Evolutionary conservation across 192 early-diverging fungal genomes (phyloP).

Genomic region (Chytriomyces sp.): DNA sequence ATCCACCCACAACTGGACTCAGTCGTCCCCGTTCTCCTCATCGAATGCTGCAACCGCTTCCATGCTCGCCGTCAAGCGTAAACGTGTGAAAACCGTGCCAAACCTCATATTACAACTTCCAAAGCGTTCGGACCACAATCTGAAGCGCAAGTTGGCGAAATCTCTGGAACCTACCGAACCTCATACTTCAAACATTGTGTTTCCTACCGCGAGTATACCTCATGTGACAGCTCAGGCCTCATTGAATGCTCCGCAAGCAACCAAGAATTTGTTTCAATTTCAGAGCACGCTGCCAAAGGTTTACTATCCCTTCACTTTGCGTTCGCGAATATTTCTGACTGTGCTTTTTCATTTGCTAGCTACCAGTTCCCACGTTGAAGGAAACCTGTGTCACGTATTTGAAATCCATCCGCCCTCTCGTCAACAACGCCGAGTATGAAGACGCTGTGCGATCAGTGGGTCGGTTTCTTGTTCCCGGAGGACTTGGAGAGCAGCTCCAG

Average conservation of each 20-base stretch:
- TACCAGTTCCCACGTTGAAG: conserved; percentile 84
- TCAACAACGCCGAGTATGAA: conserved; percentile 69
- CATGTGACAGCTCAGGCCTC: neutral
- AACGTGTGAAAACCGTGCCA: neutral
- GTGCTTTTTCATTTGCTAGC: conserved; percentile 37
- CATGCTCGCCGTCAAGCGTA: too few species aligned
- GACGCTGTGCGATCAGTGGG: conserved; percentile 66
- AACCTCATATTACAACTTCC: neutral
- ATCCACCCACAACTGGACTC: too few species aligned
- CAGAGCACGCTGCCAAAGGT: conserved; percentile 9
- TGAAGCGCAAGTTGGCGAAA: too few species aligned
- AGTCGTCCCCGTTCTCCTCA: too few species aligned
- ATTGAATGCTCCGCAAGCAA: neutral
- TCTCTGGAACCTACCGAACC: too few species aligned
- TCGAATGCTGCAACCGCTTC: too few species aligned
- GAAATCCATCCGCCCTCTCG: conserved; percentile 73
- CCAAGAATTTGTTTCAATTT: conserved; percentile 10
- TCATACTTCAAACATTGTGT: too few species aligned
- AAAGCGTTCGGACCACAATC: neutral
- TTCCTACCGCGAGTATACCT: too few species aligned
- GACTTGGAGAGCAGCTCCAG: conserved; percentile 81
- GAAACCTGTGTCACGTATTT: conserved; percentile 84
- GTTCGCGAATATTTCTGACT: neutral
- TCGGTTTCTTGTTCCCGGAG: conserved; percentile 79
- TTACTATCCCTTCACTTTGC: neutral